phyloP scores from a whole-genome alignment of 2,329 filamentous ascomycete genomes.

The Epichloe elymi region DNA sequence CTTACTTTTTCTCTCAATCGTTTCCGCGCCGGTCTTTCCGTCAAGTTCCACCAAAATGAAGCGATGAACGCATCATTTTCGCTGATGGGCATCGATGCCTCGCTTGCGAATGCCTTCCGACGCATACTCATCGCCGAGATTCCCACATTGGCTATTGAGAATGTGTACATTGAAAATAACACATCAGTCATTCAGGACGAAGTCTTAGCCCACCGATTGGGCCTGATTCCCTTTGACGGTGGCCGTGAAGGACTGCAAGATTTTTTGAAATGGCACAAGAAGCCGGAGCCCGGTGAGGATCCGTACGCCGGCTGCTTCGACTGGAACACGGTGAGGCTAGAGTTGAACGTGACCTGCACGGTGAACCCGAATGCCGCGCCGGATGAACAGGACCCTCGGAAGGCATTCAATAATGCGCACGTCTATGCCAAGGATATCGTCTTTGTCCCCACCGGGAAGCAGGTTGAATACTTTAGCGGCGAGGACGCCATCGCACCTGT shows the following conservation, averaged over 20 bases:
- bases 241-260: conserved; percentile 60
- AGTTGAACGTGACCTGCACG: conserved; percentile 67
- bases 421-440: conserved; percentile 67
- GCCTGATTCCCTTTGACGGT: conserved; percentile 80
- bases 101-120: conserved; percentile 92
- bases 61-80: conserved; percentile 74
- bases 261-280: conserved; percentile 74
- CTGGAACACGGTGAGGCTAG: conserved; percentile 75
- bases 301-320: conserved; percentile 51
- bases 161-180: conserved; percentile 88
- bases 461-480: conserved; percentile 55
- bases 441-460: conserved; percentile 64
- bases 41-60: conserved; percentile 77
- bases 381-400: conserved; percentile 66
- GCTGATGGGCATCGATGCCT: conserved; percentile 79
- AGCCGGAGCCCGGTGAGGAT: conserved; percentile 50
- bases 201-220: conserved; percentile 80
- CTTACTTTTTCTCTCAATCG: conserved; percentile 62
- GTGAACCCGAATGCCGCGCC: conserved; percentile 60
- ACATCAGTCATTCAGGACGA: conserved; percentile 97
- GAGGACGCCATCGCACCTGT: conserved; percentile 58
- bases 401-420: conserved; percentile 76
- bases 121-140: conserved; percentile 93
- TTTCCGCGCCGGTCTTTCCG: conserved; percentile 56
- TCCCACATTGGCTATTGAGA: conserved; percentile 86